Evolutionary conservation across 2,329 filamentous ascomycete species (phyloP), one percentile per base, ranked within the genome.

Genomic region (Talaromyces sp.): DNA sequence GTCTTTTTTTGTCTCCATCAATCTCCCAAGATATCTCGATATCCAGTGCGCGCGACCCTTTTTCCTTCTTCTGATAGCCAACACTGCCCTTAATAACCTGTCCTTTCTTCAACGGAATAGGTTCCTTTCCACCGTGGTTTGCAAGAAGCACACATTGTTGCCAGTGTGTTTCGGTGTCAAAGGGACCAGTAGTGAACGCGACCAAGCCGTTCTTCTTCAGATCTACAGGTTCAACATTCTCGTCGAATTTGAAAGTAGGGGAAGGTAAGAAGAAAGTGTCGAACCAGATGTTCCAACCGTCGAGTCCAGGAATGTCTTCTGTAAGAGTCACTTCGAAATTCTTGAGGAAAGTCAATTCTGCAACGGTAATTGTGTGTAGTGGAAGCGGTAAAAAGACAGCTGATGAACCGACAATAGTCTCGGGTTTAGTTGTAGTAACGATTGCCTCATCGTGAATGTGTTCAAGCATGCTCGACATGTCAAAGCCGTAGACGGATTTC

Each of bases 401-500:
- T 7, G 86, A 84, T 19, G 81, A 80, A 17, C 81, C 78, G n/a
- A 75, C 74, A n/a, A 81, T 80, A 37, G 86, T 83, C 7, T 84
- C 84, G 39, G 83, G 81, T 65, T 83, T 81, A 79, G 93, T 88
- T 67, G 89, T 83, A 66, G 92, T 86, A 66, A 97, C 86, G 66
- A 93, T 84, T n/a, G 89, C 89, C 72, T 97, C 93, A 67, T 94
- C 88, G 72, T 90, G 88, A 66, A 94, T 92, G 45, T 89, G 89
- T 54, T 88, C 85, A 73, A 93, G 89, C 94, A 98, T 97, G 68
- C 90, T 87, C 71, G 86, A 88, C 91, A 97, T 97, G 74, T 96
- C 89, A 79, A 98, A 98, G 59, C 93, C 94, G 77, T 98, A 97
- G 5, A 98, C 90, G 72, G 95, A 88, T 68, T 90, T 86, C 94